phyloP scores from a whole-genome alignment of 1,284 basidiomycete species.

The Cystobasidium pallidum region DNA sequence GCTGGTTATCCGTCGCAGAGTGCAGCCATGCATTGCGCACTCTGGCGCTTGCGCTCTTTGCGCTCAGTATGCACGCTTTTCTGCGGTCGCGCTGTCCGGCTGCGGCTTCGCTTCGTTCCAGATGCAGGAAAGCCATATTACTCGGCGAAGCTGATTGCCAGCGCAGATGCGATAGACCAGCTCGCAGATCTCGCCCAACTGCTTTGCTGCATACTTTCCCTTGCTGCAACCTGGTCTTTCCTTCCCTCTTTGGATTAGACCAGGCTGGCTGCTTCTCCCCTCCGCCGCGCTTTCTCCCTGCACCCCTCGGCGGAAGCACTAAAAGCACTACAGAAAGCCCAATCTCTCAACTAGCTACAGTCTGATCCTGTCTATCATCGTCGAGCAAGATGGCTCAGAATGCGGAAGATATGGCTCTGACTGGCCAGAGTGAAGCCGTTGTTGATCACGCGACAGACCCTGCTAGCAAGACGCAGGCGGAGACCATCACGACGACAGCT shows the following conservation, averaged over 20 bases:
- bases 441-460: not conserved
- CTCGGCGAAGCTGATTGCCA: not conserved
- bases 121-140: not conserved
- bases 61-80: not conserved
- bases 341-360: not conserved
- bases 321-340: not conserved
- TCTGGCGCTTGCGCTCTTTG: too few species aligned
- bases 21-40: too few species aligned
- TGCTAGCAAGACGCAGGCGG: not conserved
- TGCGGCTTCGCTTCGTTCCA: not conserved
- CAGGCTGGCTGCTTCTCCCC: not conserved
- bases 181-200: not conserved
- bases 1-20: too few species aligned
- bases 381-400: slow-evolving; percentile 24
- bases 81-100: not conserved
- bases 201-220: not conserved
- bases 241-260: not conserved
- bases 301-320: too few species aligned
- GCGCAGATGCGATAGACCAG: not conserved
- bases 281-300: too few species aligned
- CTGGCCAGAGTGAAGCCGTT: not conserved
- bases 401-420: not conserved
- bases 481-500: not conserved
- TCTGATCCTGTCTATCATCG: slow-evolving; percentile 1
- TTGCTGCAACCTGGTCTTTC: not conserved